Percentiles rank a stretch among this genome's conserved stretches.
Evolutionary conservation across 371 early-diverging fungal species (phyloP).

Genomic region (Aphelidium insulamus): DNA sequence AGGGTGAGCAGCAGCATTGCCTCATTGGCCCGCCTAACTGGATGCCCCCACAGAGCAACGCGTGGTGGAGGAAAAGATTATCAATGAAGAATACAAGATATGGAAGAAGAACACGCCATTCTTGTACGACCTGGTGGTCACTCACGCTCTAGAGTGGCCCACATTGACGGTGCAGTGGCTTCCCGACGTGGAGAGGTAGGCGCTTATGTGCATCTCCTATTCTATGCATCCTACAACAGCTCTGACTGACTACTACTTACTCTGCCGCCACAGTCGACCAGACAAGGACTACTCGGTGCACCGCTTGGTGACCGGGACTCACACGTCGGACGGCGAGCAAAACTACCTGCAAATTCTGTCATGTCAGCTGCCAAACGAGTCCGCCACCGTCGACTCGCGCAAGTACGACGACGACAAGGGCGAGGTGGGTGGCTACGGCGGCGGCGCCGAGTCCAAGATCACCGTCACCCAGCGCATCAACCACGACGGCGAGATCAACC

Average conservation of each 20-base stretch:
- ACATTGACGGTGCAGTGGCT: constrained; percentile 95
- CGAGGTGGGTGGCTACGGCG: constrained; percentile 59
- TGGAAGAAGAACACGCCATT: constrained; percentile 99
- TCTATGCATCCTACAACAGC: not conserved
- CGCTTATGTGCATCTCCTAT: not conserved
- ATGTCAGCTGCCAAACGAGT: constrained; percentile 60
- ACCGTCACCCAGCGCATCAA: constrained; percentile 63
- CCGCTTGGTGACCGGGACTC: constrained; percentile 76
- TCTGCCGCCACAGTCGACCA: constrained; percentile 30
- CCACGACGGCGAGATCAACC: constrained; percentile 88
- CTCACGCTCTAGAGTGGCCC: constrained; percentile 95
- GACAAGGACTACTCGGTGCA: constrained; percentile 78
- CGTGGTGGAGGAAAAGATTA: constrained; percentile 49
- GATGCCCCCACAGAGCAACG: too few species aligned
- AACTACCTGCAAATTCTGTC: constrained; percentile 82
- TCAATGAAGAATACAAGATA: constrained; percentile 88
- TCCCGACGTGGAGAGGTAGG: constrained; percentile 67
- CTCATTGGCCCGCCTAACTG: too few species aligned
- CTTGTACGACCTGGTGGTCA: constrained; percentile 89
- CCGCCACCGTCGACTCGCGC: constrained; percentile 32
- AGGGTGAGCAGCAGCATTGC: too few species aligned
- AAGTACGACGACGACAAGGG: constrained; percentile 47
- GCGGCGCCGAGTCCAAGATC: constrained; percentile 51
- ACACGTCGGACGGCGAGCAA: constrained; percentile 81
- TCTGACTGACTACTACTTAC: not conserved